phyloP scores from a whole-genome alignment of 2,329 filamentous ascomycete species.

The Cercospora sojina region DNA sequence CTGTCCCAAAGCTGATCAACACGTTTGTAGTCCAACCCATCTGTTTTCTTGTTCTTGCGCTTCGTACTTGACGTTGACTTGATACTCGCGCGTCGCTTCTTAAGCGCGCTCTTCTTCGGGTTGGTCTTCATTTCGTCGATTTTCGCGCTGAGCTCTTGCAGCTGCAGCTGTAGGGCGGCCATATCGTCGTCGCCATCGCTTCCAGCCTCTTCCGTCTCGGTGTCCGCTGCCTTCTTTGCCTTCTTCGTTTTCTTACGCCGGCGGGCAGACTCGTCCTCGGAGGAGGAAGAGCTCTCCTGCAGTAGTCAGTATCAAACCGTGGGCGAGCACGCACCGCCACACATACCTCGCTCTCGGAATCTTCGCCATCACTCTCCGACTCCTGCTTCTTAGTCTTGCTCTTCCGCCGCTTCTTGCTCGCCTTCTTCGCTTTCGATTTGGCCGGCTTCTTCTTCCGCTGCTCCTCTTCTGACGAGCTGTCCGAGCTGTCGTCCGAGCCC shows the following conservation, averaged over 20 bases:
- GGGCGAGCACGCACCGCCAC: background rate
- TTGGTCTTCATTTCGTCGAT: constrained; percentile 24
- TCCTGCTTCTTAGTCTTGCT: constrained; percentile 26
- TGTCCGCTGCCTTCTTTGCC: constrained; percentile 18
- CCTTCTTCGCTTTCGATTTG: constrained; percentile 27
- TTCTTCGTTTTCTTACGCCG: constrained; percentile 30
- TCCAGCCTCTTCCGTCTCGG: constrained; percentile 22
- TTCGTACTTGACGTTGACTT: constrained; percentile 24
- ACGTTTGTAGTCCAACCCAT: constrained; percentile 64
- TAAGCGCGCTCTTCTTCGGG: constrained; percentile 21
- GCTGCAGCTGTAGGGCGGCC: constrained; percentile 21
- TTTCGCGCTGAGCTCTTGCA: constrained; percentile 24
- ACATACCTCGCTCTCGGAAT: constrained; percentile 12
- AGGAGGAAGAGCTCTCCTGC: constrained; percentile 20
- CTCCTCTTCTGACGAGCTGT: constrained; percentile 30
- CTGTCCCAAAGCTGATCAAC: constrained; percentile 63
- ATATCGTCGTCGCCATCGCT: constrained; percentile 21
- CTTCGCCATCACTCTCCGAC: constrained; percentile 21
- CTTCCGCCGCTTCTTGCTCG: constrained; percentile 31
- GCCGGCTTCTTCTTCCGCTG: constrained; percentile 25
- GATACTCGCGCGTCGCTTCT: constrained; percentile 25
- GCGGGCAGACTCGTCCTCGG: constrained; percentile 26
- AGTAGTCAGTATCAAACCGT: background rate
- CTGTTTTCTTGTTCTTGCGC: constrained; percentile 24
- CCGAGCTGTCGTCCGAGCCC: constrained; percentile 24